phyloP scores from a whole-genome alignment of 1,284 basidiomycete genomes.

The Laetiporus sulphureus region DNA sequence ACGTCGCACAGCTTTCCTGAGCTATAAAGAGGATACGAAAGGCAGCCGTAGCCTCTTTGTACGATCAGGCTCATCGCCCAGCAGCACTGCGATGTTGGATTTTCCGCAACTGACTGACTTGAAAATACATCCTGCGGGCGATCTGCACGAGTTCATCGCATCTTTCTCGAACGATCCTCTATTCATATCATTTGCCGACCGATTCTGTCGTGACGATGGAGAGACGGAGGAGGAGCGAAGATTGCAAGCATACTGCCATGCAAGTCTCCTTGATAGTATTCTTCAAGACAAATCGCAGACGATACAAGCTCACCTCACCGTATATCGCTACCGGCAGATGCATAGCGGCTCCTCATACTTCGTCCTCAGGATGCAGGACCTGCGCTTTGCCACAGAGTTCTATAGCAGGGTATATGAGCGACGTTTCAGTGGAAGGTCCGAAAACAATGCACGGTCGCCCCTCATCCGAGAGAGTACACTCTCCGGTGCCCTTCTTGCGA shows the following conservation, averaged over 20 bases:
- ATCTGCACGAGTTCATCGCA: slow-evolving; percentile 78
- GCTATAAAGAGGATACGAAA: slow-evolving; percentile 88
- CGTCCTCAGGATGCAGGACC: slow-evolving; percentile 60
- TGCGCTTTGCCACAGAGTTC: slow-evolving; percentile 66
- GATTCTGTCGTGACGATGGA: slow-evolving; percentile 57
- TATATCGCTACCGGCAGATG: slow-evolving; percentile 63
- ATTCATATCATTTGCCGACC: slow-evolving; percentile 72
- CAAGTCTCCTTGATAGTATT: slow-evolving; percentile 80
- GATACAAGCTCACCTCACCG: slow-evolving; percentile 64
- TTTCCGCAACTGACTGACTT: slow-evolving; percentile 71
- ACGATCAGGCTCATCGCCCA: slow-evolving; percentile 68
- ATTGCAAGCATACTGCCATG: slow-evolving; percentile 71
- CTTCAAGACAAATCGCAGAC: slow-evolving; percentile 83
- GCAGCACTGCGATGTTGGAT: slow-evolving; percentile 71
- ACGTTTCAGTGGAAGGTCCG: slow-evolving; percentile 57
- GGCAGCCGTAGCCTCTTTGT: slow-evolving; percentile 88
- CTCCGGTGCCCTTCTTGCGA: slow-evolving; percentile 50
- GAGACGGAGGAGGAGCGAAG: slow-evolving; percentile 51
- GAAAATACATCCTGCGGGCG: slow-evolving; percentile 57
- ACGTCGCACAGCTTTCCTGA: slow-evolving; percentile 85
- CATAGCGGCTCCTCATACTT: slow-evolving; percentile 50
- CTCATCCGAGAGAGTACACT: slow-evolving; percentile 66
- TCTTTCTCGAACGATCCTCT: slow-evolving; percentile 77
- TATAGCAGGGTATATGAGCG: slow-evolving; percentile 67
- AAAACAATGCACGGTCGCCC: slow-evolving; percentile 56